Percentiles rank a stretch among this genome's conserved stretches.
Conservation (phyloP, 2,329 filamentous ascomycete species). For the Chrysoporthe cubensis region DNA sequence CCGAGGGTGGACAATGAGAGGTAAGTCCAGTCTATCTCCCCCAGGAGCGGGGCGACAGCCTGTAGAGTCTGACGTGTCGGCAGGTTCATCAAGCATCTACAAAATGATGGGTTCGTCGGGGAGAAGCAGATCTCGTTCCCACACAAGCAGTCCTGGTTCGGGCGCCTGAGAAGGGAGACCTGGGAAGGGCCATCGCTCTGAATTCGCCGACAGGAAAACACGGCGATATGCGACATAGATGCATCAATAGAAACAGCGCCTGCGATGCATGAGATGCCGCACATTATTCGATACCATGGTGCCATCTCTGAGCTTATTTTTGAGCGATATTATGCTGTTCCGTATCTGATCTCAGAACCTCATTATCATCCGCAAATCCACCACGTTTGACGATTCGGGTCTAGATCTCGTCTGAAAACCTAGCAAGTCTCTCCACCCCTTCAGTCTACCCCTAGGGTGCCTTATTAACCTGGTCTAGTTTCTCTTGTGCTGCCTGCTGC, state of each 20-base stretch:
- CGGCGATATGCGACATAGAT: not conserved
- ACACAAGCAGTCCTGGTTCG: conserved; percentile 89
- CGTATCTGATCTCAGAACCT: no score
- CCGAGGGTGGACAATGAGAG: conserved; percentile 88
- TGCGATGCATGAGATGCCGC: not conserved
- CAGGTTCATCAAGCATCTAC: conserved; percentile 73
- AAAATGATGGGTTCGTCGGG: conserved; percentile 78
- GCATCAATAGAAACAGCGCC: not conserved
- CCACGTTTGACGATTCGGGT: no score
- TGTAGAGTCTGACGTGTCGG: not conserved
- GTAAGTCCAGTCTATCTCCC: conserved; percentile 54
- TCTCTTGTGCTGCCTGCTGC: no score
- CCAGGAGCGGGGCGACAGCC: not conserved
- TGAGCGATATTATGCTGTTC: no score
- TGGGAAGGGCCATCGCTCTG: conserved; percentile 74
- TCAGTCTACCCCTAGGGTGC: no score
- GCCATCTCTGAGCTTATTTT: not conserved
- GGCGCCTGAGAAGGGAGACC: conserved; percentile 76
- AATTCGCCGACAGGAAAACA: conserved; percentile 20
- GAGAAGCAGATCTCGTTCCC: conserved; percentile 85
- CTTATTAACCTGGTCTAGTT: no score
- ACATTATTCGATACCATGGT: not conserved
- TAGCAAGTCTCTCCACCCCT: no score
- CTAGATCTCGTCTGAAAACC: no score
- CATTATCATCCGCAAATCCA: no score